A percentile compares a stretch with the other conserved stretches of the same genome.
phyloP scores from a whole-genome alignment of 2,329 filamentous ascomycete genomes.

The Trichoderma asperellum region DNA sequence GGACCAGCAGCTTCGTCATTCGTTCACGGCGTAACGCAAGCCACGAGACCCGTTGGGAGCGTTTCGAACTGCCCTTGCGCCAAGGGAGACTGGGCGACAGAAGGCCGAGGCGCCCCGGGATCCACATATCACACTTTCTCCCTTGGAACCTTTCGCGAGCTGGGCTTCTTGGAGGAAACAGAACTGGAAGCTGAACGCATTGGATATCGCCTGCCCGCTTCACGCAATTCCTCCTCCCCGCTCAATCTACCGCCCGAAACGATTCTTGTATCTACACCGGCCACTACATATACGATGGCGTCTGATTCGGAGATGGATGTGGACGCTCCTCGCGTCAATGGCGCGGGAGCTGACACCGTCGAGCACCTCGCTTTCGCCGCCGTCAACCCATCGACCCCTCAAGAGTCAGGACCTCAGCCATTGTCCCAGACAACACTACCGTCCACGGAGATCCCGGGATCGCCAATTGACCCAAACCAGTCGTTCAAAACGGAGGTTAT shows the following conservation, averaged over 20 bases:
- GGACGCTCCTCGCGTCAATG: constrained; percentile 39
- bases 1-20: neutral
- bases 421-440: constrained; percentile 60
- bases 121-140: constrained; percentile 22
- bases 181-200: neutral
- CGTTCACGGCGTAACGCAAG: constrained; percentile 3
- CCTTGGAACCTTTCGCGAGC: constrained; percentile 14
- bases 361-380: constrained; percentile 43
- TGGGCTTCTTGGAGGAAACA: neutral
- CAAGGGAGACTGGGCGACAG: neutral
- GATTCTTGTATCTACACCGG: neutral
- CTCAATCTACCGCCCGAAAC: neutral
- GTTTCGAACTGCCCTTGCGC: neutral
- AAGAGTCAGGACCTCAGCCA: constrained; percentile 37
- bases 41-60: constrained; percentile 10
- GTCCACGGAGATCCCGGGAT: constrained; percentile 60
- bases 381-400: constrained; percentile 41
- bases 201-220: neutral
- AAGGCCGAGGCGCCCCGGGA: constrained; percentile 8
- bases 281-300: constrained; percentile 31
- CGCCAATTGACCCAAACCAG: constrained; percentile 53
- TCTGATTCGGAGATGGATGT: constrained; percentile 43
- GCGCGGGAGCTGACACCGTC: constrained; percentile 36
- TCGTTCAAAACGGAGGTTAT: constrained; percentile 57
- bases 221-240: neutral